These are phyloP conservation scores for Aspergillus spinulosporus DNA, from an alignment of 2,329 filamentous ascomycete species.

Conservation along the genomic window DNA sequence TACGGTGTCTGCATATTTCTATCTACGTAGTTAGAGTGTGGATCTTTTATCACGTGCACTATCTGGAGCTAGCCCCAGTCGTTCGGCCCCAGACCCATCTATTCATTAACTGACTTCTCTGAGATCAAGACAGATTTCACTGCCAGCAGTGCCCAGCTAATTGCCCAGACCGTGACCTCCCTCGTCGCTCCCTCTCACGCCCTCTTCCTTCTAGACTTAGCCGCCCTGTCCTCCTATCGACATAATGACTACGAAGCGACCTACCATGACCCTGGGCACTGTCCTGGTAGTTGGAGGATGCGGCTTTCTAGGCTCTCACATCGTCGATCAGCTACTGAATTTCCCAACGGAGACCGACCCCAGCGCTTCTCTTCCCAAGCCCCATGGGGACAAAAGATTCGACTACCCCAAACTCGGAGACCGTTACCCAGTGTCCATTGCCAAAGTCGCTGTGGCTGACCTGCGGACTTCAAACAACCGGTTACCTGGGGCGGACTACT, in stretches of 20 bases:
- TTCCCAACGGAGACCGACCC: constrained; percentile 52
- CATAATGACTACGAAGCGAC: constrained; percentile 33
- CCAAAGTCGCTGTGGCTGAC: constrained; percentile 69
- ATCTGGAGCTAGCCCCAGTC: constrained; percentile 8
- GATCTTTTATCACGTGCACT: background rate
- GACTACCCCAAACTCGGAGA: constrained; percentile 39
- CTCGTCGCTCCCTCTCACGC: constrained; percentile 19
- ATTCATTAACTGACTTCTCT: background rate
- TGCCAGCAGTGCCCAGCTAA: background rate
- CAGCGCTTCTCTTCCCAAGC: constrained; percentile 40
- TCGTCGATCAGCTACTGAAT: constrained; percentile 70
- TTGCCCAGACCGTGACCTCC: background rate
- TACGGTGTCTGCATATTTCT: background rate
- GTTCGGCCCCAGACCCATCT: constrained; percentile 8
- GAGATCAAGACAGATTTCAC: constrained; percentile 13
- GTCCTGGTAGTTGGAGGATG: constrained; percentile 81
- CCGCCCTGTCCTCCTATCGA: background rate
- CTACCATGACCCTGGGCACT: constrained; percentile 58
- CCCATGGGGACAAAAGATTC: constrained; percentile 38
- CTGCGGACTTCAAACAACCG: constrained; percentile 70
- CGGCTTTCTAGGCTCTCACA: constrained; percentile 80
- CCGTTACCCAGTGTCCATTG: constrained; percentile 46
- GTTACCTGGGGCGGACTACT: constrained; percentile 62
- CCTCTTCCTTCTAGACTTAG: background rate
- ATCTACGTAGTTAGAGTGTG: background rate